A percentile compares a stretch with the other conserved stretches of the same genome.
phyloP scores from a whole-genome alignment of 805 yeast species.

The Zygosaccharomyces gambellarensis region DNA sequence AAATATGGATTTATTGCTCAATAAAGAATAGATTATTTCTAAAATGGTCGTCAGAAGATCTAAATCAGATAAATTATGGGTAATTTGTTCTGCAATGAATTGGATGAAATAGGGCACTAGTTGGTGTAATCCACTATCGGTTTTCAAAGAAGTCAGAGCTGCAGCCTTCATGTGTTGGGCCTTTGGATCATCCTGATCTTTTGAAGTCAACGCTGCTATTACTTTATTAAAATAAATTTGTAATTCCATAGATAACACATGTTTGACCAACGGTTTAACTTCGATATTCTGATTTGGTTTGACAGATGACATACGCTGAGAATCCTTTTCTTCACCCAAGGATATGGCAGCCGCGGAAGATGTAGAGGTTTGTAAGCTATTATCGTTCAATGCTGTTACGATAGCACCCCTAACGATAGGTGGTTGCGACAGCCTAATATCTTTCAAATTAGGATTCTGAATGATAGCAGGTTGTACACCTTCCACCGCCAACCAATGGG shows the following conservation, averaged over 20 bases:
- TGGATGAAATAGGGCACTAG: conserved; percentile 94
- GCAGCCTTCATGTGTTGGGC: conserved; percentile 55
- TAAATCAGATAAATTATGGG: conserved; percentile 74
- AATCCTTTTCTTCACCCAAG: conserved; percentile 21
- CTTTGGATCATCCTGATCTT: conserved; percentile 40
- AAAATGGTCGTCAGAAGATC: conserved; percentile 74
- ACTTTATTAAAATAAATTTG: conserved; percentile 91
- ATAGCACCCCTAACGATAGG: conserved; percentile 82
- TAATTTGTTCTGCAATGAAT: conserved; percentile 90
- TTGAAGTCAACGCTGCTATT: conserved; percentile 65
- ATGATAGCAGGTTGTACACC: conserved; percentile 98
- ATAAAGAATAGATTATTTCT: conserved; percentile 79
- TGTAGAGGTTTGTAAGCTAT: conserved; percentile 36
- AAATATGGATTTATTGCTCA: conserved; percentile 78
- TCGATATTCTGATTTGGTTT: conserved; percentile 45
- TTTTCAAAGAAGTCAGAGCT: conserved; percentile 76
- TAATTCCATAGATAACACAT: conserved; percentile 87
- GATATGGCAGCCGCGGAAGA: conserved; percentile 15
- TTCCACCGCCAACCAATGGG: conserved; percentile 96
- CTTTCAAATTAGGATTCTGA: conserved; percentile 81
- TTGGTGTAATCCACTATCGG: conserved; percentile 96
- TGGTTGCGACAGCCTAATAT: conserved; percentile 63
- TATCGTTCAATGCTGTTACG: conserved; percentile 54
- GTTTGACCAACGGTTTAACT: conserved; percentile 88
- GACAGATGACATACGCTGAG: conserved; percentile 32